These are phyloP conservation scores for Cruciata laevipes DNA, from an alignment of 257 asterid genomes.

Conservation along the genomic window DNA sequence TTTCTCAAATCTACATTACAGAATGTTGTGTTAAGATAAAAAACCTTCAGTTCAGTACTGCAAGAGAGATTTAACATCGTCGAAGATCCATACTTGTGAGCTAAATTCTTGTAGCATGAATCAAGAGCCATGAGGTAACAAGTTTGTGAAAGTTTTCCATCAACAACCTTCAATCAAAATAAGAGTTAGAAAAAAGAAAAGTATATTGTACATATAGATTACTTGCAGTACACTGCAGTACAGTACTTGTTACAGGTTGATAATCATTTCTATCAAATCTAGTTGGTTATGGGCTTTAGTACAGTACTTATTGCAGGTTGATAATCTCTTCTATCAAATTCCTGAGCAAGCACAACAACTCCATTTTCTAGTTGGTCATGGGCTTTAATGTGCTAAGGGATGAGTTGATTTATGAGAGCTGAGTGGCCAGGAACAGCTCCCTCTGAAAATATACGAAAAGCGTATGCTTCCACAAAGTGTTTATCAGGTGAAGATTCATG, in stretches of 20 bases:
- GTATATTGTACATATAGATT: neutral
- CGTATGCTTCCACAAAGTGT: too few species aligned
- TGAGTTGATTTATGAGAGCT: neutral
- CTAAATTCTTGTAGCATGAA: slow-evolving; percentile 81
- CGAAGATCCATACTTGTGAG: slow-evolving; percentile 49
- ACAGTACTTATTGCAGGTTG: neutral
- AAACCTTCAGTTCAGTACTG: neutral
- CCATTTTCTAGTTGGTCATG: neutral
- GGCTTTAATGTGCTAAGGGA: neutral
- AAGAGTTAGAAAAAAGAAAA: slow-evolving; percentile 10
- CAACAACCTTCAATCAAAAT: slow-evolving; percentile 68
- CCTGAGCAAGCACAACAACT: neutral
- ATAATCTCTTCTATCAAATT: neutral
- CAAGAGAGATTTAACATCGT: neutral
- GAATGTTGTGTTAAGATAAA: slow-evolving; percentile 13
- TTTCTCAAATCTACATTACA: slow-evolving; percentile 56
- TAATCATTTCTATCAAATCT: neutral
- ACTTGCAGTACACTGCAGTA: neutral
- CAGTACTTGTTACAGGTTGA: neutral
- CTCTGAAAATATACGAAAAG: neutral
- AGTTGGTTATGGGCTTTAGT: neutral
- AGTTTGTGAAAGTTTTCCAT: slow-evolving; percentile 98
- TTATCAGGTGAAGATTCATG: too few species aligned
- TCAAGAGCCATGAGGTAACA: slow-evolving; percentile 98
- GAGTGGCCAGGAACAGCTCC: neutral